A percentile compares a stretch with the other conserved stretches of the same genome.
Conservation (phyloP, 805 yeast genomes). For the Candida mattraensis region DNA sequence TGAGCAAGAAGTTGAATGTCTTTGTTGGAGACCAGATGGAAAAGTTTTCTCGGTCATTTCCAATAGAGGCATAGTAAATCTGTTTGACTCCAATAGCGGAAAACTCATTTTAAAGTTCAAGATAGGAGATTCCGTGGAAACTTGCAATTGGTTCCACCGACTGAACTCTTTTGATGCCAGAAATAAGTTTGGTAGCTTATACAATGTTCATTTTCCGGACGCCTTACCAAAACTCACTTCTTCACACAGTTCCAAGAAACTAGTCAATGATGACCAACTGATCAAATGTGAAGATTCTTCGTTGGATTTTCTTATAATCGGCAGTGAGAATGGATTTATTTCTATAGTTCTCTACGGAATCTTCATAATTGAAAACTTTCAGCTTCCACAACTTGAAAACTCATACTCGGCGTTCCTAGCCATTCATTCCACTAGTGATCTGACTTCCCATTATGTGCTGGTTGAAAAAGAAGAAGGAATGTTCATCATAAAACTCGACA, state of each 20-base stretch:
- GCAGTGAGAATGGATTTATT: constrained; percentile 24
- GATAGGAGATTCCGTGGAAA: constrained; percentile 14
- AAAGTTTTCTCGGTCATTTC: constrained; percentile 31
- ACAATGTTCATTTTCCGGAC: constrained; percentile 24
- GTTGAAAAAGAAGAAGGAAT: constrained; percentile 20
- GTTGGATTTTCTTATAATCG: constrained; percentile 31
- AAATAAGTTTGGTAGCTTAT: constrained; percentile 18
- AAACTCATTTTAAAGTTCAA: constrained; percentile 23
- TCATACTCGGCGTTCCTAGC: constrained; percentile 17
- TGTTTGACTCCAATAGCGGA: constrained; percentile 34
- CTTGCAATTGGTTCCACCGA: constrained; percentile 25
- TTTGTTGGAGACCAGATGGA: constrained; percentile 35
- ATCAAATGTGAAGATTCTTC: constrained; percentile 25
- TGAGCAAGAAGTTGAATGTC: constrained; percentile 18
- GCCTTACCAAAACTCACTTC: constrained; percentile 29
- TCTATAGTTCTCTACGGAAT: constrained; percentile 34
- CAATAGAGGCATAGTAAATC: constrained; percentile 20
- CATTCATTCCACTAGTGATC: constrained; percentile 21
- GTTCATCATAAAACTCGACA: constrained; percentile 24
- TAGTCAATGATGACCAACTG: constrained; percentile 24
- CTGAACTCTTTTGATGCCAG: constrained; percentile 9
- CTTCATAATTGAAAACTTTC: constrained; percentile 31
- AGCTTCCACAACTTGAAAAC: constrained; percentile 17
- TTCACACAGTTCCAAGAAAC: constrained; percentile 18
- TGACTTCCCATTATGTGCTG: constrained; percentile 28